Base-by-base conservation (phyloP, 441 rosid species). In the Populus tomentosa region DNA sequence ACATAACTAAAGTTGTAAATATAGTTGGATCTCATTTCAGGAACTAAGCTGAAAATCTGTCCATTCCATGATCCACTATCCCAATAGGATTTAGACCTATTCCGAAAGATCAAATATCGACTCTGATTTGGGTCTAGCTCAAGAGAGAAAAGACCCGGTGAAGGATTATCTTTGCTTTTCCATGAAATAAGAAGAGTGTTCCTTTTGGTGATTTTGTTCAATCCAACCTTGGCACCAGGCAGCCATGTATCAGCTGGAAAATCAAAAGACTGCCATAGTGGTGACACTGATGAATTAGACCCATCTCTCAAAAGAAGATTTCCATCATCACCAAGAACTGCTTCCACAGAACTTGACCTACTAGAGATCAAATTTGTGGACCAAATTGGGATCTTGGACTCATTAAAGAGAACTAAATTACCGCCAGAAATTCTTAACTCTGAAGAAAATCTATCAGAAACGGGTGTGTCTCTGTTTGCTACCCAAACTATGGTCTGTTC, bases 91-190 rank as follows among this genome's bases (percentile, higher is more conserved):
- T 20, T 13, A 0, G 95, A 63, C 46, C 26, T 4, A 30, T 94
- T 94, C 97, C 94, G 87, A 3, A 21, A 33, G 68, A 87, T 81
- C 70, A 24, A 32, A 79, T 89, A 92, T 73, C 74, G 78, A 67
- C 85, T 88, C 40, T 84, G 89, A 42, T 81, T 80, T 4, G 91
- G 92, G 24, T 88, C 83, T 4, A 90, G 85, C 85, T 87, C 85
- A 4, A 92, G 88, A 50, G 97, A 89, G 81, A 87, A 94, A n/a
- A 85, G 86, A 76, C 97, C 98, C 6, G 87, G 87, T 33, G 93
- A 83, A 24, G 98, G 94, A 23, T 93, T 89, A 0, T 84, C 88
- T 0, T 1, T 32, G 80, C 72, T 91, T 79, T 78, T 93, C 95
- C 97, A 90, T 0, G 92, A 91, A 10, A 82, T 78, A 21, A 93